phyloP scores from a whole-genome alignment of 192 early-diverging fungal species.

The Chytriomyces sp. region DNA sequence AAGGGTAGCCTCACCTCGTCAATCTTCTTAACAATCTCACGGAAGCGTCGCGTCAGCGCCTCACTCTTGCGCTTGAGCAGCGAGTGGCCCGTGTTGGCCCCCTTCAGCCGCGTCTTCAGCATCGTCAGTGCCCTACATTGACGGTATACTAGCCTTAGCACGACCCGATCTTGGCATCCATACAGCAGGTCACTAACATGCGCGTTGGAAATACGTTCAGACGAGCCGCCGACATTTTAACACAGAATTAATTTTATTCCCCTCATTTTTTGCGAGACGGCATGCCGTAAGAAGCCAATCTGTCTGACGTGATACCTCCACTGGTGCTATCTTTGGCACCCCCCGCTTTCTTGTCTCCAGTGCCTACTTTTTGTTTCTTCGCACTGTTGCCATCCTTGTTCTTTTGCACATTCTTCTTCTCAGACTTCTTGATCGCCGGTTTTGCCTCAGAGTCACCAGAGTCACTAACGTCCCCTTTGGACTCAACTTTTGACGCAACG shows the following conservation, averaged over 20 bases:
- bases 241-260: conserved; percentile 3
- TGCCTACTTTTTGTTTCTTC: background rate
- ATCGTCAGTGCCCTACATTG: conserved; percentile 83
- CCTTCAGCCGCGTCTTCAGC: conserved; percentile 95
- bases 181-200: conserved; percentile 63
- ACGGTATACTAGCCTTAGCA: background rate
- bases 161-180: too few relatives aligned
- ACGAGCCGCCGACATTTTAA: conserved; percentile 45
- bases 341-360: conserved; percentile 24
- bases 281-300: conserved; percentile 41
- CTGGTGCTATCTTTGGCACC: background rate
- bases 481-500: background rate
- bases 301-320: conserved; percentile 25
- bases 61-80: conserved; percentile 98
- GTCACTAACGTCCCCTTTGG: background rate
- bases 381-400: background rate
- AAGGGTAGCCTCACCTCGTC: conserved; percentile 71
- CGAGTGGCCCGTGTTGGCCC: conserved; percentile 96
- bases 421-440: conserved; percentile 12
- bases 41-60: conserved; percentile 92
- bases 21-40: conserved; percentile 94
- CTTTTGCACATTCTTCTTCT: background rate
- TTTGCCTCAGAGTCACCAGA: background rate
- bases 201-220: conserved; percentile 95
- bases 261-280: conserved; percentile 27